Percentiles rank a stretch among this genome's conserved stretches.
These are phyloP conservation scores for Penicillium sp. DNA, from an alignment of 2,329 filamentous ascomycete genomes.

Conservation along the genomic window DNA sequence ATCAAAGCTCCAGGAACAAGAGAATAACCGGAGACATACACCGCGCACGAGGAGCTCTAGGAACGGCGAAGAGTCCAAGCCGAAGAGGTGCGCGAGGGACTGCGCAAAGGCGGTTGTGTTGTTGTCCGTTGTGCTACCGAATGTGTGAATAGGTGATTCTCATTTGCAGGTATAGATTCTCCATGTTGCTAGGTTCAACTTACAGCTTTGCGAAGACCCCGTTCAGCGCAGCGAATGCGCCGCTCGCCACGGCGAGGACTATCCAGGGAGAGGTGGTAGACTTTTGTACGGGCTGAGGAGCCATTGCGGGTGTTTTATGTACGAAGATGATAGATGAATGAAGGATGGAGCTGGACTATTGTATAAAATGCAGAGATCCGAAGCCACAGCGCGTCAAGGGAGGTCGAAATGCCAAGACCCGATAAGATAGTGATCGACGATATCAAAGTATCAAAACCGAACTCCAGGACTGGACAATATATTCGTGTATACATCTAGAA, in stretches of 20 bases:
- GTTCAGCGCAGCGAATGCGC: slow-evolving; percentile 62
- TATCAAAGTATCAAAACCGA: not conserved
- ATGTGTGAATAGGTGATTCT: not conserved
- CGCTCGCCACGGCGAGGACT: slow-evolving; percentile 59
- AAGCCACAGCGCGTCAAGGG: not conserved
- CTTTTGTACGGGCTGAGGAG: slow-evolving; percentile 5
- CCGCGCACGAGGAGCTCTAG: slow-evolving; percentile 53
- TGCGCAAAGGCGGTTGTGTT: slow-evolving; percentile 55
- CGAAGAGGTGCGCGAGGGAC: slow-evolving; percentile 47
- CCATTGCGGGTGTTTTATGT: slow-evolving; percentile 9
- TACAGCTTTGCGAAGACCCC: slow-evolving; percentile 67
- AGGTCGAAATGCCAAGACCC: slow-evolving; percentile 1
- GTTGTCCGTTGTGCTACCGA: slow-evolving; percentile 57
- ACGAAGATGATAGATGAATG: not conserved
- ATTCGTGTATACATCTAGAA: not conserved
- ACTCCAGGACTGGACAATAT: not conserved
- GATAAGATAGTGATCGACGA: slow-evolving; percentile 6
- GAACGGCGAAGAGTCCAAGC: slow-evolving; percentile 35
- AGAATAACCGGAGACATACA: slow-evolving; percentile 40
- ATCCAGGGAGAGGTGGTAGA: slow-evolving; percentile 44
- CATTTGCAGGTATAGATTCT: not conserved
- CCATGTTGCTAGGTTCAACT: not conserved
- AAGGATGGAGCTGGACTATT: not conserved
- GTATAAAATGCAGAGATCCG: not conserved
- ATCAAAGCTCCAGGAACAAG: not conserved